Percentiles rank a stretch among this genome's conserved stretches.
phyloP scores from a whole-genome alignment of 2,329 filamentous ascomycete genomes.

The Ophiostoma fasciatum region DNA sequence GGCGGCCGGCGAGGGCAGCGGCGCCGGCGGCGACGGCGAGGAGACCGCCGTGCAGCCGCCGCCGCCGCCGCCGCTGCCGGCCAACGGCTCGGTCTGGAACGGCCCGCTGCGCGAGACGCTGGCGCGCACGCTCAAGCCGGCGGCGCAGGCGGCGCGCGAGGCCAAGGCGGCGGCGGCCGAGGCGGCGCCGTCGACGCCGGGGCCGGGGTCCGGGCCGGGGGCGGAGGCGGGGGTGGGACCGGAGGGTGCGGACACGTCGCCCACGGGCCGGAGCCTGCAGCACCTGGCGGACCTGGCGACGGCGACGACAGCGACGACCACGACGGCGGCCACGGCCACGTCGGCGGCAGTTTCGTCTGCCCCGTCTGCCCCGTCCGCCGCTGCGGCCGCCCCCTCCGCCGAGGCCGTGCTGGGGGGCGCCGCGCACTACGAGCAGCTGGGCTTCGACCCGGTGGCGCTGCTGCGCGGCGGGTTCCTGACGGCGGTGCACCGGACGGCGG shows the following conservation, averaged over 20 bases:
- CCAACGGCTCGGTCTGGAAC: slow-evolving; percentile 31
- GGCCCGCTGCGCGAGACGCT: slow-evolving; percentile 37
- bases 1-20: not conserved
- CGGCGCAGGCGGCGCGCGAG: slow-evolving; percentile 11
- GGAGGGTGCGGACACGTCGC: slow-evolving; percentile 17
- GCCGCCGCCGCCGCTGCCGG: too few species aligned
- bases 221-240: too few species aligned
- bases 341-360: slow-evolving; percentile 9
- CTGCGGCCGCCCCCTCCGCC: slow-evolving; percentile 1
- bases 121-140: slow-evolving; percentile 23
- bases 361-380: slow-evolving; percentile 12
- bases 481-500: slow-evolving; percentile 6
- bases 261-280: slow-evolving; percentile 40
- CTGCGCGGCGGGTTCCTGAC: slow-evolving; percentile 25
- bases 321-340: slow-evolving; percentile 13
- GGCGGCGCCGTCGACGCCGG: not conserved
- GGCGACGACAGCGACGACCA: slow-evolving; percentile 16
- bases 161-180: slow-evolving; percentile 1
- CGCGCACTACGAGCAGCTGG: slow-evolving; percentile 26
- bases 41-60: slow-evolving; percentile 5
- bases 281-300: slow-evolving; percentile 28
- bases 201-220: not conserved
- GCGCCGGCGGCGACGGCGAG: slow-evolving; percentile 14
- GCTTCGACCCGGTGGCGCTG: slow-evolving; percentile 25
- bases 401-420: slow-evolving; percentile 6